Conservation (phyloP, 164 flowering plant genomes). For the Macadamia tetraphylla region DNA sequence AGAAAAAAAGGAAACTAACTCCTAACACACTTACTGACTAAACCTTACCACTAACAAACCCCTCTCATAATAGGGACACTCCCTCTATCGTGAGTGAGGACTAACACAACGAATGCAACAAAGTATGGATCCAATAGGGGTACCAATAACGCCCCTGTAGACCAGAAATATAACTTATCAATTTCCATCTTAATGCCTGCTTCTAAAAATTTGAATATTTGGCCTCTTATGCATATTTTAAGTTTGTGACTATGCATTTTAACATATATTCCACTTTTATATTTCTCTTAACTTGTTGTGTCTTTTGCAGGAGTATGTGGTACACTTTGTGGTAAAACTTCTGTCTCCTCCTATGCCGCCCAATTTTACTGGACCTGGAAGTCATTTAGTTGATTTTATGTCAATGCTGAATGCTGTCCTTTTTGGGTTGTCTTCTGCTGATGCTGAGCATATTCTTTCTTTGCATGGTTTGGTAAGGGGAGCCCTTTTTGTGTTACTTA, state of each 20-base stretch:
- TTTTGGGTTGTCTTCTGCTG: constrained; percentile 61
- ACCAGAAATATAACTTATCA: too few relatives aligned
- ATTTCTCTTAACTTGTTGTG: not conserved
- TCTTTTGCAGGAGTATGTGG: constrained; percentile 72
- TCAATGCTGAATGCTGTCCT: constrained; percentile 66
- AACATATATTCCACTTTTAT: not conserved
- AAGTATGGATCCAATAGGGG: too few relatives aligned
- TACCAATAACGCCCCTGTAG: too few relatives aligned
- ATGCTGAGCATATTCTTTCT: constrained; percentile 71
- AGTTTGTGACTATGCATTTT: not conserved
- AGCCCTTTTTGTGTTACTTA: not conserved
- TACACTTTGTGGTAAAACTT: constrained; percentile 53
- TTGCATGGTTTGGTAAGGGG: constrained; percentile 83
- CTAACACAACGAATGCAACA: not conserved
- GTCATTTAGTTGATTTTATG: constrained; percentile 56
- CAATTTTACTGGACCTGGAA: constrained; percentile 46
- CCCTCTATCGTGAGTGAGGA: too few relatives aligned
- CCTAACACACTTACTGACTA: too few relatives aligned
- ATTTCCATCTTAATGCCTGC: not conserved
- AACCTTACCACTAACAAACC: too few relatives aligned
- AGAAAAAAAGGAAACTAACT: too few relatives aligned
- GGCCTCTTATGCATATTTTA: not conserved
- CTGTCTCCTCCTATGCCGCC: constrained; percentile 77
- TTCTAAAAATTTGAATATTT: not conserved
- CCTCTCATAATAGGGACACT: too few relatives aligned